Conservation (phyloP, 257 asterid genomes). For the Linaria vulgaris region DNA sequence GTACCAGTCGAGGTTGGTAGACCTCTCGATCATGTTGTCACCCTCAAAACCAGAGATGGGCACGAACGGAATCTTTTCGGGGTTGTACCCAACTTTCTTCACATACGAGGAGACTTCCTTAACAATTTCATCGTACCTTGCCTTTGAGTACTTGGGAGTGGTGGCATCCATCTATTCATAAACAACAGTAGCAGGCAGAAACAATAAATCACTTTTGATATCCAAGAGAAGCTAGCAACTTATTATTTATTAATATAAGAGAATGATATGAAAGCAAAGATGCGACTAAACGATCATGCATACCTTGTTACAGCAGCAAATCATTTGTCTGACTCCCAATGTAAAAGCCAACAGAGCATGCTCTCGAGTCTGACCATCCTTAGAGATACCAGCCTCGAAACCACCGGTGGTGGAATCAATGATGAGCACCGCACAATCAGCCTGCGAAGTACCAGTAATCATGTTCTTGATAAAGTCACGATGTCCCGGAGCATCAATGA, state of each 20-base stretch:
- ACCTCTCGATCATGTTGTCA: conserved; percentile 43
- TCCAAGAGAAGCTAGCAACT: neutral
- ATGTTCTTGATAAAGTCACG: conserved; percentile 72
- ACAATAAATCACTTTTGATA: neutral
- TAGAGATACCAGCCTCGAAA: conserved; percentile 83
- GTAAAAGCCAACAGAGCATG: conserved; percentile 84
- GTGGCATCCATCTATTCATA: conserved; percentile 45
- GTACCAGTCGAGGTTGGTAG: conserved; percentile 47
- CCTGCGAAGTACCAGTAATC: conserved; percentile 87
- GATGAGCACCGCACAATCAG: conserved; percentile 85
- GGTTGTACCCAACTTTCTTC: conserved; percentile 49
- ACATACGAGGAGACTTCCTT: conserved; percentile 49
- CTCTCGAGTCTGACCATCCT: conserved; percentile 92
- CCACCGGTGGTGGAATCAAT: conserved; percentile 89
- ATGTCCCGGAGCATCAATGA: conserved; percentile 91
- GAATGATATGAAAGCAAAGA: neutral
- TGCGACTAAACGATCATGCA: neutral
- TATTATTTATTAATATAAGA: neutral
- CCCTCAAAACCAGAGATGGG: conserved; percentile 48
- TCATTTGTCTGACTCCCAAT: conserved; percentile 83
- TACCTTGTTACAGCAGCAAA: conserved; percentile 79
- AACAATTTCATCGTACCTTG: conserved; percentile 44
- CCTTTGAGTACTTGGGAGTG: conserved; percentile 47
- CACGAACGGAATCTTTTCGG: conserved; percentile 37
- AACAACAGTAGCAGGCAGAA: neutral